Evolutionary conservation across 331 rosid species (phyloP), one percentile per base, ranked within the genome.

Genomic region (Arachis monticola): DNA sequence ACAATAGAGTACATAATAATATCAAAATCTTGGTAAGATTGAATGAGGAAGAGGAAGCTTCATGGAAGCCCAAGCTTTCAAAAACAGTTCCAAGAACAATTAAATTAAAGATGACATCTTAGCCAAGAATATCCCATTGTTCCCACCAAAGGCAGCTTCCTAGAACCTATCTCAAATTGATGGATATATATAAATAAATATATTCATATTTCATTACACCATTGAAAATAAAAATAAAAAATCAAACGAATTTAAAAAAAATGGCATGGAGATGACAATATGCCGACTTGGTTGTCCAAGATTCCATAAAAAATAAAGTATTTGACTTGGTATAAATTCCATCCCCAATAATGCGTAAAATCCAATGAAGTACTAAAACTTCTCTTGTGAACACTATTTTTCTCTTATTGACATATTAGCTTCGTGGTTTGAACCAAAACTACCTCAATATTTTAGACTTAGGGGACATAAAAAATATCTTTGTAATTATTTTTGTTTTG

Each of bases 131-230:
- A 74, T 83, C 73, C 80, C 44, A 32, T 0, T 30, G 58, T 73
- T 74, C 61, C 78, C 53, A 70, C 81, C 85, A 72, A 60, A 59
- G 69, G 91, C 75, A 84, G 53, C 75, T 91, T 89, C 95, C 91
- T 51, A 53, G 97, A 91, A 89, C 71, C 84, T 14, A 17, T 79
- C 84, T 66, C 35, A 61, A 41, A 14, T 8, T 6, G 5, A 72
- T 51, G 0, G 69, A 69, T 71, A 32, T 45, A 64, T 10, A 53
- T 11, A 69, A 63, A 32, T 45, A 64, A 6, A 12, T 5, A 6
- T 69, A 46, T 45, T 50, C 55, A 32, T 32, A 32, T 32, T 32
- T 32, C 38, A 67, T 53, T 45, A 70, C 64, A 81, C 35, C 52
- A 27, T 42, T 50, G 12, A 60, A 78, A 70, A 53, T 66, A n/a